These are phyloP conservation scores for Aspergillus sparsus DNA, from an alignment of 495 filamentous ascomycete genomes.

Conservation along the genomic window DNA sequence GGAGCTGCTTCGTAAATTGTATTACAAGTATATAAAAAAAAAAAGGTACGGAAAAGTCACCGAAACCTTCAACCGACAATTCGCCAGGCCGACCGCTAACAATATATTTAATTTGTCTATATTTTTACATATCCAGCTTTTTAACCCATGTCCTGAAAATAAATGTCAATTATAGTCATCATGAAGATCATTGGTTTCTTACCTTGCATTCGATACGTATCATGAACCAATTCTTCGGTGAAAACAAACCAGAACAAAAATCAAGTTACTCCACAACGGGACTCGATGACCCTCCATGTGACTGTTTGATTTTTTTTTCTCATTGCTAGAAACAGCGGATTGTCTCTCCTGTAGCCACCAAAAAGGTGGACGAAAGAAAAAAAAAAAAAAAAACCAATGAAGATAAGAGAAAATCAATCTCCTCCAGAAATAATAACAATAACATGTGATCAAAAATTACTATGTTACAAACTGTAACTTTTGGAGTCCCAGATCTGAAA, in stretches of 20 bases:
- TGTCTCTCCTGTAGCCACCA: neutral
- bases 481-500: neutral
- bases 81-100: neutral
- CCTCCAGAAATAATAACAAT: neutral
- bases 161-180: neutral
- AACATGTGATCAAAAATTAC: neutral
- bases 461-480: neutral
- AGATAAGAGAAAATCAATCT: neutral
- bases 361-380: neutral
- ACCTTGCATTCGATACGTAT: neutral
- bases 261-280: slow-evolving; percentile 1
- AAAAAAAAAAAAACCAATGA: neutral
- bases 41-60: neutral
- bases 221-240: neutral
- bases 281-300: neutral
- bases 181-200: neutral
- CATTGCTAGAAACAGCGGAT: neutral
- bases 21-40: no score
- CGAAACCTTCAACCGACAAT: neutral
- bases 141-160: neutral
- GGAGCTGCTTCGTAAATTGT: neutral
- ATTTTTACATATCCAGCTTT: neutral
- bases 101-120: no score
- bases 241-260: neutral
- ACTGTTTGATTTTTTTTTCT: slow-evolving; percentile 3